Evolutionary conservation across 164 flowering plant genomes (phyloP), one percentile per base, ranked within the genome.

Genomic region (Magnolia officinalis): DNA sequence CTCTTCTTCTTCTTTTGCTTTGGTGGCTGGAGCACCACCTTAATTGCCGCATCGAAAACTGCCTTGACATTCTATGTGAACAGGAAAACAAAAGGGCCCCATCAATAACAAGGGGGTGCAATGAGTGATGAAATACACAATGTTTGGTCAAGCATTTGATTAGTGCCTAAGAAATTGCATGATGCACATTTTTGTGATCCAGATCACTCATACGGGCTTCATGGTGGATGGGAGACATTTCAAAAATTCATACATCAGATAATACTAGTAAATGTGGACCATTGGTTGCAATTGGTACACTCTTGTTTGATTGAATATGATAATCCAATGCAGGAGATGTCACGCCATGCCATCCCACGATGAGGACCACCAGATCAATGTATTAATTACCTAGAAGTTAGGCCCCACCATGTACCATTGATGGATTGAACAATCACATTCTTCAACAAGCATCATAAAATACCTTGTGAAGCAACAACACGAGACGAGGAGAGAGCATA

Each of bases 21-120:
- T 1, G 97, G 90, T 5, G 97, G 97, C 82, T 91, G 93, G 58
- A 91, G 89, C 79, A 93, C 98, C 67, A 93, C 96, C 82, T 91
- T 91, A 67, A 93, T 91, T 72, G 98, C 94, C 4, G 98, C 92
- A 84, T 93, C 98, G 72, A 93, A 93, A 21, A 91, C 98, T 61
- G 88, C 93, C 78, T 93, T 93, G 78, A 93, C 95, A 82, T 93
- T 93, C 98, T 93, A 92, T 50, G 45, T 19, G 50, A 50, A 55
- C 61, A 55, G 18, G 45, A 37, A 37, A 37, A 37, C 45, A 37
- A 37, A 37, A 37, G 45, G 45, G 45, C 45, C 13, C 61, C 61
- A 11, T 16, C 13, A 55, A 55, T 55, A 55, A 2, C 61, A 55
- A 55, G 18, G 61, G 61, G 13, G 61, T 10, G 61, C 18, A 55